Conservation (phyloP, 371 early-diverging fungal genomes). For the Choanephora cucurbitarum region DNA sequence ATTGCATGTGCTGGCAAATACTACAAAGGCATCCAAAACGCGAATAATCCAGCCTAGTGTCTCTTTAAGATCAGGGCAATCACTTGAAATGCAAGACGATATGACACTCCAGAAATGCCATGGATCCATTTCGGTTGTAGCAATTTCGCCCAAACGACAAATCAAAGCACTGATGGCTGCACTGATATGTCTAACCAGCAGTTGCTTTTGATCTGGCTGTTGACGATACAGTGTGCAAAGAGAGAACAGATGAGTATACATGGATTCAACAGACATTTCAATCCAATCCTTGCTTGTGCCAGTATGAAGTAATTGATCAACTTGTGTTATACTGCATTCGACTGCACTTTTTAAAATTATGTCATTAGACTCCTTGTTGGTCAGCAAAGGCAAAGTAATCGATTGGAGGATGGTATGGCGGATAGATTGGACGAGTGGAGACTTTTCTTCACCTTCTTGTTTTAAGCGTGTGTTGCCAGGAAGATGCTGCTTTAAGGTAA, state of each 20-base stretch:
- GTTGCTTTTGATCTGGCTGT: conserved; percentile 25
- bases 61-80: conserved; percentile 10
- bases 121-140: too few species aligned
- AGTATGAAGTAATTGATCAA: conserved; percentile 13
- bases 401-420: conserved; percentile 16
- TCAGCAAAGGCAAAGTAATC: not conserved
- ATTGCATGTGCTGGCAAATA: conserved; percentile 25
- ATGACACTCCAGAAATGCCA: conserved; percentile 16
- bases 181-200: conserved; percentile 13
- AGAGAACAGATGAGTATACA: not conserved
- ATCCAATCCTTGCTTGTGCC: conserved; percentile 15
- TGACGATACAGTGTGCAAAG: conserved; percentile 17
- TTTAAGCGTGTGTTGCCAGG: conserved; percentile 12
- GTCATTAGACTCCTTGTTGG: not conserved
- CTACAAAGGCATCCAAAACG: conserved; percentile 55
- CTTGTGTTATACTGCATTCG: conserved; percentile 23
- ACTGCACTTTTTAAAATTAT: conserved; percentile 20
- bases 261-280: not conserved
- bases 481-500: conserved; percentile 21
- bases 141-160: not conserved
- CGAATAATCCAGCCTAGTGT: conserved; percentile 49
- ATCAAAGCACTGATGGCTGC: conserved; percentile 6
- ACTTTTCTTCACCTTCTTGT: conserved; percentile 28
- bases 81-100: conserved; percentile 15
- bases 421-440: conserved; percentile 16